phyloP scores from a whole-genome alignment of 2,329 filamentous ascomycete genomes.

The Akanthomyces lecanii region DNA sequence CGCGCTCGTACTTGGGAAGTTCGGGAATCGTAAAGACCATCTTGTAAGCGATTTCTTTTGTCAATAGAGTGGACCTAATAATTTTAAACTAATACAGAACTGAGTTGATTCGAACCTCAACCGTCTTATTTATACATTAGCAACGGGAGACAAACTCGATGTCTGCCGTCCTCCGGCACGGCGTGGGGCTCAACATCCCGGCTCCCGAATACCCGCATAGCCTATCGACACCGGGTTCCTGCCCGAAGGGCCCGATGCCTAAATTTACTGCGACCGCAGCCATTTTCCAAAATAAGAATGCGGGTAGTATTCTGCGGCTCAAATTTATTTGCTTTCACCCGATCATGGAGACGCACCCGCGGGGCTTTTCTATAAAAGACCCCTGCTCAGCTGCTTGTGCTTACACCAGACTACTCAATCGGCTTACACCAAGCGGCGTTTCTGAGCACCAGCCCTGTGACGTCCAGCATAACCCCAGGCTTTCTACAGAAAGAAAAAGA shows the following conservation, averaged over 20 bases:
- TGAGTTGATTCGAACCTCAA: background rate
- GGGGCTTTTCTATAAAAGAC: background rate
- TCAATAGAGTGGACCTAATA: too few relatives aligned
- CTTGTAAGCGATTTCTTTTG: background rate
- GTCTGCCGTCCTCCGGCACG: background rate
- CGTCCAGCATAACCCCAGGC: too few relatives aligned
- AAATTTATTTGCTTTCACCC: too few relatives aligned
- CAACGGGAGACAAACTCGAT: background rate
- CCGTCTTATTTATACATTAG: background rate
- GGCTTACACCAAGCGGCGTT: background rate
- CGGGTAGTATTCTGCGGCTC: background rate
- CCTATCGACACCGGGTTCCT: conserved; percentile 1
- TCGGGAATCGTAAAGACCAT: conserved; percentile 15
- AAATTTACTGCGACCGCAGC: background rate
- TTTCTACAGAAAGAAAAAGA: too few relatives aligned
- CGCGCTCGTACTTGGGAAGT: conserved; percentile 14
- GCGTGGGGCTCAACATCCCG: conserved; percentile 1
- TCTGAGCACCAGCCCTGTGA: background rate
- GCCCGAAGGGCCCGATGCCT: background rate
- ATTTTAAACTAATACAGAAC: background rate
- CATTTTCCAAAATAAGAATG: background rate
- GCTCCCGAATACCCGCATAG: conserved; percentile 10
- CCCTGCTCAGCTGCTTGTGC: background rate
- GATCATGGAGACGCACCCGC: background rate
- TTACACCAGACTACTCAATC: background rate